These are phyloP conservation scores for Alternaria gansuensis DNA, from an alignment of 2,329 filamentous ascomycete species.

Conservation along the genomic window DNA sequence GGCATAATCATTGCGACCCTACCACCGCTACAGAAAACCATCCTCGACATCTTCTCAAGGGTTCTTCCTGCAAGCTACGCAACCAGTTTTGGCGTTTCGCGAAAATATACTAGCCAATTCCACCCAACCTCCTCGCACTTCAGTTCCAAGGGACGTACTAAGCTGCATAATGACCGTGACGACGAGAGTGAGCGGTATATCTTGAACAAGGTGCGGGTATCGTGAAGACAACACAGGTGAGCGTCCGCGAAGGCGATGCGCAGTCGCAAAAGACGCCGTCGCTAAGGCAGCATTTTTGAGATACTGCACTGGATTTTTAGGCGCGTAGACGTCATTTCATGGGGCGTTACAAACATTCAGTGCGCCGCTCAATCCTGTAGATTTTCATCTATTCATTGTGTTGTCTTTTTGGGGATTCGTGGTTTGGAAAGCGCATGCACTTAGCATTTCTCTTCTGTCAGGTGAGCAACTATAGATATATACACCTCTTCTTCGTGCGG, in stretches of 20 bases:
- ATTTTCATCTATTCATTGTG: too few species aligned
- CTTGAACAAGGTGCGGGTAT: slow-evolving; percentile 6
- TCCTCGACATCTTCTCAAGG: slow-evolving; percentile 1
- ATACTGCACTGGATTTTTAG: background rate
- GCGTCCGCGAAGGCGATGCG: slow-evolving; percentile 3
- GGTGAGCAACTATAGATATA: too few species aligned
- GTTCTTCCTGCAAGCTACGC: slow-evolving; percentile 5
- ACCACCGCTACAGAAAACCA: slow-evolving; percentile 23
- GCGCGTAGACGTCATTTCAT: background rate
- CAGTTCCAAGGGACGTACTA: slow-evolving; percentile 1
- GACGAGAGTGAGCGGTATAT: slow-evolving; percentile 19
- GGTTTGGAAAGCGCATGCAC: background rate
- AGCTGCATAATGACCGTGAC: slow-evolving; percentile 5
- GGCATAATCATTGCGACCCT: slow-evolving; percentile 27
- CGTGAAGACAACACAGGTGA: slow-evolving; percentile 17
- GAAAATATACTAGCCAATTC: background rate
- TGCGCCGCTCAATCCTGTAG: background rate
- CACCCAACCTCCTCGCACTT: slow-evolving; percentile 1
- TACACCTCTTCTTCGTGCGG: too few species aligned
- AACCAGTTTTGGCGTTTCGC: background rate
- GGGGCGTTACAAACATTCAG: background rate
- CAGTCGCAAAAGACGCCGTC: slow-evolving; percentile 8
- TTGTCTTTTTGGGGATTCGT: too few species aligned
- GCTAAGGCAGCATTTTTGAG: slow-evolving; percentile 1
- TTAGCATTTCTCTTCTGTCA: background rate